A percentile compares a stretch with the other conserved stretches of the same genome.
Conservation (phyloP, 495 filamentous ascomycete species). For the Penicillium angulare region DNA sequence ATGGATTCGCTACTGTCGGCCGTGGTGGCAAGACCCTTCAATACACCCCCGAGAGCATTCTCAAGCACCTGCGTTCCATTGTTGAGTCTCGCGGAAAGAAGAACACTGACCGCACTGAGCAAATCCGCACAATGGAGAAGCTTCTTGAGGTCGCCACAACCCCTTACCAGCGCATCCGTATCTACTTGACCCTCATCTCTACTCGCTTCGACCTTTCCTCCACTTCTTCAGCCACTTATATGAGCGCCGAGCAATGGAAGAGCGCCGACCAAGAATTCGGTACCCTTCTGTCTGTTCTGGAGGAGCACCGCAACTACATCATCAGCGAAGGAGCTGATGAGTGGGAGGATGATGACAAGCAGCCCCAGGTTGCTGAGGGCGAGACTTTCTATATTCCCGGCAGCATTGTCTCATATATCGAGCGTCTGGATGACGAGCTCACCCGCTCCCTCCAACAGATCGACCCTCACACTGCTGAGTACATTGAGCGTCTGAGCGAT, state of each 20-base stretch:
- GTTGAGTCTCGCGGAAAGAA: conserved; percentile 96
- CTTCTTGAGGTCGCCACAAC: conserved; percentile 81
- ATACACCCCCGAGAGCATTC: conserved; percentile 95
- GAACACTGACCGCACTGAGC: conserved; percentile 92
- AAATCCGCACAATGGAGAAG: conserved; percentile 97
- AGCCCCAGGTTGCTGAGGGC: conserved; percentile 64
- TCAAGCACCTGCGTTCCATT: conserved; percentile 91
- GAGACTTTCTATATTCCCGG: conserved; percentile 87
- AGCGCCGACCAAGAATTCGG: conserved; percentile 81
- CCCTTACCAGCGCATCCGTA: conserved; percentile 92
- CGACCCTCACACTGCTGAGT: conserved; percentile 97
- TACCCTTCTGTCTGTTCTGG: conserved; percentile 73
- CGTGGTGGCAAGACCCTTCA: conserved; percentile 80
- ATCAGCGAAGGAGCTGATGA: conserved; percentile 92
- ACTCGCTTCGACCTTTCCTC: conserved; percentile 92
- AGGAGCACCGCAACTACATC: conserved; percentile 71
- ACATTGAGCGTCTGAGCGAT: conserved; percentile 90
- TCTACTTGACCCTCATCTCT: conserved; percentile 87
- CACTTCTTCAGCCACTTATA: conserved; percentile 68
- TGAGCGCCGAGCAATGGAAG: conserved; percentile 98
- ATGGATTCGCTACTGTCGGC: conserved; percentile 83
- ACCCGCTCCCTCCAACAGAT: conserved; percentile 93
- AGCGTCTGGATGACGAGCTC: conserved; percentile 96
- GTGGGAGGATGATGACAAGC: conserved; percentile 98
- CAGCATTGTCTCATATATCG: conserved; percentile 89